phyloP scores from a whole-genome alignment of 2,329 filamentous ascomycete species.

The Incumbomyces delicatus region DNA sequence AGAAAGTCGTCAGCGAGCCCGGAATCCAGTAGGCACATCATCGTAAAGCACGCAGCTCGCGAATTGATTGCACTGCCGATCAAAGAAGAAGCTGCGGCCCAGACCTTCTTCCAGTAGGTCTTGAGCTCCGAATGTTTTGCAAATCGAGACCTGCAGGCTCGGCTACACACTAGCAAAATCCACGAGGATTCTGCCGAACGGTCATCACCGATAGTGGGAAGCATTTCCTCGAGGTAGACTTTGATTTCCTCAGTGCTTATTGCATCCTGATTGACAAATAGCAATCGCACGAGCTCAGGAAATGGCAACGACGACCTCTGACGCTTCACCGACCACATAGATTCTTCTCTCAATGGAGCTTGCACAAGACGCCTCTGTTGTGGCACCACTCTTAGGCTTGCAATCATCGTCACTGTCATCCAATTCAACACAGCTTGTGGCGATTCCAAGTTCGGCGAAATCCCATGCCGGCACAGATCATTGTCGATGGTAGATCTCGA shows the following conservation, averaged over 20 bases:
- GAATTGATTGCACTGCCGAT: conserved; percentile 8
- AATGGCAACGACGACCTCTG: background rate
- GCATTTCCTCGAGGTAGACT: conserved; percentile 49
- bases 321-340: conserved; percentile 24
- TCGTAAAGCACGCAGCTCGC: conserved; percentile 13
- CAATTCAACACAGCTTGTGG: conserved; percentile 3
- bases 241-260: conserved; percentile 44
- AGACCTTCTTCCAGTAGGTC: conserved; percentile 12
- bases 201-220: conserved; percentile 57
- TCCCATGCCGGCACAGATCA: background rate
- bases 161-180: conserved; percentile 64
- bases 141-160: background rate
- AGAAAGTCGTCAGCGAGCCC: conserved; percentile 3
- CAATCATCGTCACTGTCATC: conserved; percentile 1
- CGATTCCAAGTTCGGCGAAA: background rate
- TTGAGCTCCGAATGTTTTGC: background rate
- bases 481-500: background rate
- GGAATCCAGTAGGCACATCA: conserved; percentile 10
- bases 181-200: conserved; percentile 59
- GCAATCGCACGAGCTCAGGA: conserved; percentile 26
- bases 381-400: background rate
- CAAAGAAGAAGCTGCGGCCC: conserved; percentile 12
- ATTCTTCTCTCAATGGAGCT: conserved; percentile 10
- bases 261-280: conserved; percentile 37
- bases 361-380: background rate